Evolutionary conservation across 305 asterid species (phyloP).

Genomic region (Fraxinus dipetala): DNA sequence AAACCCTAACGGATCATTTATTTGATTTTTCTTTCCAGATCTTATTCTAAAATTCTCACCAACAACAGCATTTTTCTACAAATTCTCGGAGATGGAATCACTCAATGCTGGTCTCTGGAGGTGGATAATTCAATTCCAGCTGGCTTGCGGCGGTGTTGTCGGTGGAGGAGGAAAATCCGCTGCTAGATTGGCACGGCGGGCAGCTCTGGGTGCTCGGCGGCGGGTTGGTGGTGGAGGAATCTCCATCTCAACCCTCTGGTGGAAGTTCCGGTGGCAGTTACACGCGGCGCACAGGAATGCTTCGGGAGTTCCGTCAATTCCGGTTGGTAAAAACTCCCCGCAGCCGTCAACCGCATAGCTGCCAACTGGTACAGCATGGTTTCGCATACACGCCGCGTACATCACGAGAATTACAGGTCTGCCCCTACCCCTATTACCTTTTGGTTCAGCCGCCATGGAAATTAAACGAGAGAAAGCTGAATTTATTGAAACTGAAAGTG

Average conservation of each 20-base stretch:
- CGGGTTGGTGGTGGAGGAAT: background rate
- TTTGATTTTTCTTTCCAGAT: background rate
- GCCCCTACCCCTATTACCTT: background rate
- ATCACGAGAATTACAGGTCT: background rate
- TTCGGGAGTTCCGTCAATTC: background rate
- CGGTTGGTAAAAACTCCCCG: background rate
- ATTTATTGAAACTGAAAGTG: background rate
- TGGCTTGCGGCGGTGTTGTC: background rate
- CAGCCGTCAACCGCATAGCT: background rate
- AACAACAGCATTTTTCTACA: background rate
- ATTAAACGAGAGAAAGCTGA: background rate
- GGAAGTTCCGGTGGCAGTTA: background rate
- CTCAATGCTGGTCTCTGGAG: background rate
- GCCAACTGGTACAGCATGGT: background rate
- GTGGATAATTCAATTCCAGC: background rate
- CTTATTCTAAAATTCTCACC: background rate
- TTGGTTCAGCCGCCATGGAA: background rate
- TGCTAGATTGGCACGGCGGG: background rate
- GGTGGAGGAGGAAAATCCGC: background rate
- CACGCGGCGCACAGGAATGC: background rate
- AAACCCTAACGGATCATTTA: background rate
- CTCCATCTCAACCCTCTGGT: background rate
- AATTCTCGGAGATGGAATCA: background rate
- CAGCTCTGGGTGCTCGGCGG: background rate
- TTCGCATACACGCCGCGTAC: background rate